Conservation (phyloP, 306 rosid genomes). For the Cicer bijugum region DNA sequence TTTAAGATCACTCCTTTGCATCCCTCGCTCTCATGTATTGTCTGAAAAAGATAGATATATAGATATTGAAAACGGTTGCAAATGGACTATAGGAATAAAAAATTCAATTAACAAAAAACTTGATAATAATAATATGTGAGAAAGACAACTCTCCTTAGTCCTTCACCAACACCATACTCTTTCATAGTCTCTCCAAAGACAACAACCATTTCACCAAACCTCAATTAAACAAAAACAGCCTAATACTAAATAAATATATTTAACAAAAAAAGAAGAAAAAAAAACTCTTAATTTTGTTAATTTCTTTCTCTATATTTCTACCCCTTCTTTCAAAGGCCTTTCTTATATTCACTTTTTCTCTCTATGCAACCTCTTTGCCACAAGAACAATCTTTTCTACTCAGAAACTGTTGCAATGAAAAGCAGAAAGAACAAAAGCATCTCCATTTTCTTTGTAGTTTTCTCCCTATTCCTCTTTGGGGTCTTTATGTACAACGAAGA, state of each 20-base stretch:
- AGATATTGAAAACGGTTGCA: constrained; percentile 52
- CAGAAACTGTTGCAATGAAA: constrained; percentile 70
- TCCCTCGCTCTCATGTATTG: constrained; percentile 34
- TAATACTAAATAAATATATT: constrained; percentile 32
- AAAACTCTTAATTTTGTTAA: constrained; percentile 30
- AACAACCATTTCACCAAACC: constrained; percentile 75
- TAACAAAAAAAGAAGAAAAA: neutral
- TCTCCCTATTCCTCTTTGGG: constrained; percentile 75
- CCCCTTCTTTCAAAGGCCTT: constrained; percentile 36
- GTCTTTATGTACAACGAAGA: constrained; percentile 84
- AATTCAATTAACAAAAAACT: constrained; percentile 9
- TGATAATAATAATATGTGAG: constrained; percentile 44
- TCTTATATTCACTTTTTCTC: constrained; percentile 17
- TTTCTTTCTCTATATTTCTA: constrained; percentile 55
- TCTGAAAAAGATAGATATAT: constrained; percentile 7
- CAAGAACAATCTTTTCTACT: constrained; percentile 50
- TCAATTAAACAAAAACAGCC: constrained; percentile 57
- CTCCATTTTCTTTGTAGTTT: constrained; percentile 61
- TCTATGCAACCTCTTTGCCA: constrained; percentile 60
- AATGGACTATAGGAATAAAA: constrained; percentile 31
- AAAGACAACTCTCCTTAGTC: constrained; percentile 64
- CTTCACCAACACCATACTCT: constrained; percentile 51
- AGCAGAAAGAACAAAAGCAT: constrained; percentile 64
- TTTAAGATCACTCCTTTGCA: constrained; percentile 67
- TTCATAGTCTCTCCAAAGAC: constrained; percentile 57